A percentile compares a stretch with the other conserved stretches of the same genome.
Conservation (phyloP, 352 stramenopile genomes). For the Phytopythium chamaehyphon region DNA sequence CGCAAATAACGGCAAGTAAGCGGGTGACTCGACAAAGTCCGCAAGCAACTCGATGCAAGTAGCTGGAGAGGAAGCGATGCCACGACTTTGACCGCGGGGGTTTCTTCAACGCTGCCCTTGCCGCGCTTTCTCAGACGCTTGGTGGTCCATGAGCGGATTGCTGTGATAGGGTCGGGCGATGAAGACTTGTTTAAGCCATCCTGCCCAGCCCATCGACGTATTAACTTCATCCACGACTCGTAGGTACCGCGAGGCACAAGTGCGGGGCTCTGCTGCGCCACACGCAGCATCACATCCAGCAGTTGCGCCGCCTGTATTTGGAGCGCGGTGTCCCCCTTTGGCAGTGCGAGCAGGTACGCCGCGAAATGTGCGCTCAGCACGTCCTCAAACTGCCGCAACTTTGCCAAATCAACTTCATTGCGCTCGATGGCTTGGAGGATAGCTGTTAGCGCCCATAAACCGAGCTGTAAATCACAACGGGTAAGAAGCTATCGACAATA, state of each 20-base stretch:
- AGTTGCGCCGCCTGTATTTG: conserved; percentile 44
- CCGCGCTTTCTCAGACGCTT: background rate
- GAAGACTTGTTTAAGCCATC: conserved; percentile 4
- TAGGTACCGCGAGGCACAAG: conserved; percentile 36
- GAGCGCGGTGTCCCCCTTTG: conserved; percentile 22
- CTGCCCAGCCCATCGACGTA: conserved; percentile 33
- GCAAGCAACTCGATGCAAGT: conserved; percentile 39
- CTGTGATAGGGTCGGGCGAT: background rate
- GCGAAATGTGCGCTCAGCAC: conserved; percentile 34
- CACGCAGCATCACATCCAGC: conserved; percentile 40
- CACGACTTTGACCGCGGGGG: background rate
- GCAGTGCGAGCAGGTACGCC: conserved; percentile 32
- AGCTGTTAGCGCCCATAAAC: conserved; percentile 29
- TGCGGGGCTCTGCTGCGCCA: conserved; percentile 30
- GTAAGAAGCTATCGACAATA: background rate
- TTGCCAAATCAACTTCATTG: conserved; percentile 11
- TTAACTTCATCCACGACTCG: conserved; percentile 60
- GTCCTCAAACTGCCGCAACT: conserved; percentile 23
- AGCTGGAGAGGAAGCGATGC: conserved; percentile 26
- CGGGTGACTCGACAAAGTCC: conserved; percentile 48
- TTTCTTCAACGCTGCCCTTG: background rate
- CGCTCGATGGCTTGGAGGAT: conserved; percentile 28
- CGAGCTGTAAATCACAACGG: conserved; percentile 15
- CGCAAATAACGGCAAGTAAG: conserved; percentile 40
- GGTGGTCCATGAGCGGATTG: conserved; percentile 1